Base-by-base conservation (phyloP, 768 basidiomycete species). In the Lactifluus subvellereus region DNA sequence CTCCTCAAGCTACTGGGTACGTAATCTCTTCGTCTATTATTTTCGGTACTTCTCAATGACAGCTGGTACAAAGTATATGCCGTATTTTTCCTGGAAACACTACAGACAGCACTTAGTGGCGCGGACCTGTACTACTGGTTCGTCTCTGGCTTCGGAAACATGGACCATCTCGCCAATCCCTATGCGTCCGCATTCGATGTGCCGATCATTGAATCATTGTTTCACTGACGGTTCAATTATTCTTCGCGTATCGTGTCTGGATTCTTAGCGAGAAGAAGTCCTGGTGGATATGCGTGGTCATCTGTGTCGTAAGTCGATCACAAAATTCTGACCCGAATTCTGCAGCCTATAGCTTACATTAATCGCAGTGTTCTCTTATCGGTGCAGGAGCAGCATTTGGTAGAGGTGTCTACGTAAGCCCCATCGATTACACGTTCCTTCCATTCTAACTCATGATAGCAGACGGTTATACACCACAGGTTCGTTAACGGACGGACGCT, bases 181-280 rank as follows among this genome's bases (percentile, higher is more conserved):
- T 32, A 38, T 0, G 2, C 18, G 7, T 20, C 57, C 2, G 18
- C 54, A 1, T 40, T 57, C 43, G 61, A 53, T n/a, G 57, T 16
- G 10, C 62, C 62, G 27, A 48, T 63, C 27, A 49, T 63, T 10
- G 62, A 30, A 3, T 32, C 13, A 3, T 59, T 0, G 32, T 63
- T 33, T 49, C 62, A 0, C 14, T 59, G 30, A 14, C 16, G 14
- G 57, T 63, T 9, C 57, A 63, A 33, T 49, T 35, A 4, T 63
- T 63, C 40, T 59, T 54, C 20, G 52, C 43, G 4, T 63, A 59
- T 63, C 62, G 62, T 20, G 30, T 63, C 30, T 63, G 57, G 62
- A 30, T 63, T 5, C 51, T 63, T 6, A 63, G 62, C 4, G 16
- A n/a, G 13, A 59, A 13, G 32, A 33, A 27, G 22, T 48, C 32